Conservation (phyloP, 2,329 filamentous ascomycete genomes). For the Clathrospora elynae region DNA sequence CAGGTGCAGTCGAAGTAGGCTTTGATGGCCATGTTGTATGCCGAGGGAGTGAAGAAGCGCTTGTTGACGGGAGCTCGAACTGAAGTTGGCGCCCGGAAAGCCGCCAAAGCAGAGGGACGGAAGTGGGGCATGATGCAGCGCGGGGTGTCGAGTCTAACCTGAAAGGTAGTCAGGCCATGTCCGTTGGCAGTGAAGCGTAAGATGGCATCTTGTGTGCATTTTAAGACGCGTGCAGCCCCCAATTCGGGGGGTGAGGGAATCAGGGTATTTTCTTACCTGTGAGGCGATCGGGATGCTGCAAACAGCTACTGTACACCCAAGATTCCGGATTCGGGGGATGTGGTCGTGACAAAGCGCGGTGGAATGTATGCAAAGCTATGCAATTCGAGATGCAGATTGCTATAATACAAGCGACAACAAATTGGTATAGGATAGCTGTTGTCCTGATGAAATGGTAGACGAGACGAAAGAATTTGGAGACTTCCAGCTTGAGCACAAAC, state of each 20-base stretch:
- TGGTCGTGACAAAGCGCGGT: constrained; percentile 15
- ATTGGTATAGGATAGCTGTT: constrained; percentile 10
- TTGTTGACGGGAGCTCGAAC: constrained; percentile 49
- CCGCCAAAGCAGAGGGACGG: constrained; percentile 40
- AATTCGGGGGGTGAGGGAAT: background rate
- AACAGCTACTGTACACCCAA: constrained; percentile 17
- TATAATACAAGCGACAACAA: constrained; percentile 37
- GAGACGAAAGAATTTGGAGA: constrained; percentile 27
- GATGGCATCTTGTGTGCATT: constrained; percentile 8
- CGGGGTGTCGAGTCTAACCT: constrained; percentile 28
- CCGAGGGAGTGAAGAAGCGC: constrained; percentile 66
- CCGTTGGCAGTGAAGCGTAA: constrained; percentile 24
- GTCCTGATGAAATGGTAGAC: constrained; percentile 26
- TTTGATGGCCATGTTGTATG: constrained; percentile 75
- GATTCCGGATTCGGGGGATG: constrained; percentile 1
- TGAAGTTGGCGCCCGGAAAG: constrained; percentile 40
- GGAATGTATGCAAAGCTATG: too few species aligned
- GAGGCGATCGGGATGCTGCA: background rate
- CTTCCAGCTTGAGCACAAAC: constrained; percentile 26
- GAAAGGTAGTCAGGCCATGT: constrained; percentile 22
- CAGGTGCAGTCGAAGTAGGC: constrained; percentile 75
- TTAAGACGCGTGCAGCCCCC: background rate
- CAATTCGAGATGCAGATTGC: constrained; percentile 32
- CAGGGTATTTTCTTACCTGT: constrained; percentile 10
- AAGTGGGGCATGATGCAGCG: constrained; percentile 39